phyloP scores from a whole-genome alignment of 306 rosid genomes.

The Albizia julibrissin region DNA sequence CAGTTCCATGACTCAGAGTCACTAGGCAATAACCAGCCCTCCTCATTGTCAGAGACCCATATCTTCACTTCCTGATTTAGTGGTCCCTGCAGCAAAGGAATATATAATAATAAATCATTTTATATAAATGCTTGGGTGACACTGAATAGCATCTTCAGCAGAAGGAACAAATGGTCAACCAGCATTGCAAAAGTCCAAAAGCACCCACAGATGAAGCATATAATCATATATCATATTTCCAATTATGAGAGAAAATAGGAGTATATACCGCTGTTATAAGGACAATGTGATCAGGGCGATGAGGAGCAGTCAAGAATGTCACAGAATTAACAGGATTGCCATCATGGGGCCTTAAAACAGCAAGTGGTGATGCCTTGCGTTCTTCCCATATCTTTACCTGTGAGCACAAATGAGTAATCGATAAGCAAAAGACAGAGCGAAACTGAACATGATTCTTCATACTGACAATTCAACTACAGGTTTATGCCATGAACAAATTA shows the following conservation, averaged over 20 bases:
- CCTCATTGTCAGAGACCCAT: slow-evolving; percentile 70
- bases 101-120: slow-evolving; percentile 19
- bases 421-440: slow-evolving; percentile 16
- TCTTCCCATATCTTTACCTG: slow-evolving; percentile 86
- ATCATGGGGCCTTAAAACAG: slow-evolving; percentile 68
- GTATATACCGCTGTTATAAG: slow-evolving; percentile 71
- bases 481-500: not conserved
- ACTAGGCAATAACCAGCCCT: slow-evolving; percentile 79
- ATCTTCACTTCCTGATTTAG: slow-evolving; percentile 68
- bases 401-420: slow-evolving; percentile 29
- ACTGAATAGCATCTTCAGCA: slow-evolving; percentile 11
- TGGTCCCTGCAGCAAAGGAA: slow-evolving; percentile 56
- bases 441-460: slow-evolving; percentile 1
- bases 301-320: slow-evolving; percentile 74
- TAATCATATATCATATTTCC: slow-evolving; percentile 21
- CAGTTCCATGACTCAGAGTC: slow-evolving; percentile 74
- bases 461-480: not conserved
- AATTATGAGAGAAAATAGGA: slow-evolving; percentile 28
- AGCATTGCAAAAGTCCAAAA: slow-evolving; percentile 21
- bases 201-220: slow-evolving; percentile 25
- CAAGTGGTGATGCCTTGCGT: slow-evolving; percentile 58
- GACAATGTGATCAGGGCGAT: slow-evolving; percentile 72
- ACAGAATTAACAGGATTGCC: slow-evolving; percentile 70
- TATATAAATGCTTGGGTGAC: slow-evolving; percentile 22
- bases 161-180: slow-evolving; percentile 20